Evolutionary conservation across 2,329 filamentous ascomycete species (phyloP), one percentile per base, ranked within the genome.

Genomic region (Colletotrichum euphorbiae): DNA sequence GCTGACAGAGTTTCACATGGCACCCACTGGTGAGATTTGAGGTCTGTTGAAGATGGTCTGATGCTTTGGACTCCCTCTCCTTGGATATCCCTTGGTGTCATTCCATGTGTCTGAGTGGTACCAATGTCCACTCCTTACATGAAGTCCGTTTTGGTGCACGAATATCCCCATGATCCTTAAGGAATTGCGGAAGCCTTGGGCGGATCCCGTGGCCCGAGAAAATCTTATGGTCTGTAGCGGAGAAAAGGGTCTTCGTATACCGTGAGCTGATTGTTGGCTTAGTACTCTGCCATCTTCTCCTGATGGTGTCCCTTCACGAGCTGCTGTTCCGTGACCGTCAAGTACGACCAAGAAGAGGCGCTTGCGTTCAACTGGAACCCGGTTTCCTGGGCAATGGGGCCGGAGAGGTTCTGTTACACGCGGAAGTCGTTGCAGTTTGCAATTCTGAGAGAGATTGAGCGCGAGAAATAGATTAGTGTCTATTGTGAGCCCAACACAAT

Each of bases 401-500:
- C 72, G 0, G 77, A 81, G 71, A 73, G 38, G 6, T 82, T 78
- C 67, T 56, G 31, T 1, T 82, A 82, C 64, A 72, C 72, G 21
- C 74, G 71, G 6, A 64, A 71, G 7, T 74, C 67, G 21, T 70
- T 82, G 51, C 79, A 82, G 67, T 61, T 72, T 15, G 75, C 73
- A 3, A 75, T 73, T 12, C 61, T 82, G n/a, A 75, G 78, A 33
- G 69, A 74, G 43, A 81, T 82, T 78, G 79, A 80, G 67, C 57
- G 72, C 12, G 76, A 78, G 48, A 72, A 71, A 0, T 82, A 79
- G 79, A 69, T 80, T 2, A 79, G 80, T 0, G 80, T 79, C 1
- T 82, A 80, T 54, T 82, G 80, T 65, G 81, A 82, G 71, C 81
- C 80, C 2, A 83, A 82, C 70, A 71, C 72, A 82, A 82, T 69